Evolutionary conservation across 2,329 filamentous ascomycete species (phyloP), one percentile per base, ranked within the genome.

Genomic region (Sporothrix pseudoabietina): DNA sequence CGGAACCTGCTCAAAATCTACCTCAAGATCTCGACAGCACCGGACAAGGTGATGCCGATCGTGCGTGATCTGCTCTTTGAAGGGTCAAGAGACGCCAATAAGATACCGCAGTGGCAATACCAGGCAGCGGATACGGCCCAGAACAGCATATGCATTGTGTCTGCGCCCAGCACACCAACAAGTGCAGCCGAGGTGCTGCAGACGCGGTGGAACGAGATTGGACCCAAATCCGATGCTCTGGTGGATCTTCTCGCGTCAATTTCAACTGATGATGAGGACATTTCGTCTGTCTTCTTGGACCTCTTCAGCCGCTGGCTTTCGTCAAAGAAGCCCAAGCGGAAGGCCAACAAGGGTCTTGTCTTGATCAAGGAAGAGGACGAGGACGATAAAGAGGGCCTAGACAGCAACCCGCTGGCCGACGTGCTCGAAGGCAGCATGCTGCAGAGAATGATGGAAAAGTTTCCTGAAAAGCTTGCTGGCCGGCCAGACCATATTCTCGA

Each of bases 401-500:
- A 39, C 8, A 65, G 26, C 61, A 84, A 87, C 63, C 82, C 87
- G 0, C 74, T 88, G 3, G 78, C 78, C 4, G 83, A 84, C 4
- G 81, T 94, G 0, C 80, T 86, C 6, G 85, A 91, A 75, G 84
- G 89, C 5, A 89, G 89, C 68, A 80, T 92, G 0, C 83, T 93
- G 8, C 89, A 92, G 77, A 86, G 85, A 47, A 85, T 94, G 81
- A 88, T 93, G 80, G 86, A 88, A 32, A 85, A 83, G 63, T 86
- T 90, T 63, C 86, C 89, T 0, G 87, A 90, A 30, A 89, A 88
- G 75, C 84, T 94, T 14, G 86, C 91, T 41, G 86, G 85, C 44
- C 87, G 89, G 73, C 90, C 91, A 1, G 86, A 86, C 59, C 89
- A 92, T 76, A 84, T 92, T 7, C 81, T 94, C 1, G 86, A 89